Evolutionary conservation across 345 rosid species (phyloP).

Genomic region (Angophora floribunda): DNA sequence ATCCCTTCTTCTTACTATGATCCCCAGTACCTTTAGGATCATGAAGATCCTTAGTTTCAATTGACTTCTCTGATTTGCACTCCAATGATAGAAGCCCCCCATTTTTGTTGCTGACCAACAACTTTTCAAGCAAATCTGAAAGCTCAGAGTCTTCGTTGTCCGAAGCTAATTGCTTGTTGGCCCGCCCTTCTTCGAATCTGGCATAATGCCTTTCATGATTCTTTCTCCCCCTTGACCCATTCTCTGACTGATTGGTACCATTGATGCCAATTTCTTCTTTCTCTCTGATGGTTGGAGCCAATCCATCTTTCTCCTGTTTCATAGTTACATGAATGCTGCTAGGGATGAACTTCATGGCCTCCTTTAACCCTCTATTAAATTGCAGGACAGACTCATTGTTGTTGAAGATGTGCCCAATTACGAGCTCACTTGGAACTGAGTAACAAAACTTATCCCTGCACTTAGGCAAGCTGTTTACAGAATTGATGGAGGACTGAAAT

Average conservation of each 20-base stretch:
- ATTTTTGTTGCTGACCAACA: slow-evolving; percentile 10
- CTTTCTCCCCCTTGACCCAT: slow-evolving; percentile 39
- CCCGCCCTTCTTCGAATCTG: slow-evolving; percentile 39
- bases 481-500: background rate
- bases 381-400: slow-evolving; percentile 22
- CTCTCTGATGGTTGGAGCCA: background rate
- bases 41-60: slow-evolving; percentile 2
- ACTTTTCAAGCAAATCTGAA: slow-evolving; percentile 64
- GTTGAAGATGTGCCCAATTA: slow-evolving; percentile 19
- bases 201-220: slow-evolving; percentile 38
- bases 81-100: background rate
- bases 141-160: slow-evolving; percentile 29
- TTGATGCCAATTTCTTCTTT: slow-evolving; percentile 5
- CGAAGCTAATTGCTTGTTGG: slow-evolving; percentile 45
- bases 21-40: slow-evolving; percentile 4
- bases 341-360: slow-evolving; percentile 37
- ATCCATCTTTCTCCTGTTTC: background rate
- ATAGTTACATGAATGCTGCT: background rate
- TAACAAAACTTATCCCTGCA: background rate
- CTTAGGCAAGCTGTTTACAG: background rate
- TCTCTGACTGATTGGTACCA: slow-evolving; percentile 9
- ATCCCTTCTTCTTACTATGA: slow-evolving; percentile 4
- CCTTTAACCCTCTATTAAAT: slow-evolving; percentile 24
- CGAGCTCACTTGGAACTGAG: background rate
- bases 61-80: background rate